Evolutionary conservation across 164 flowering plant species (phyloP).

Genomic region (Houttuynia cordata): DNA sequence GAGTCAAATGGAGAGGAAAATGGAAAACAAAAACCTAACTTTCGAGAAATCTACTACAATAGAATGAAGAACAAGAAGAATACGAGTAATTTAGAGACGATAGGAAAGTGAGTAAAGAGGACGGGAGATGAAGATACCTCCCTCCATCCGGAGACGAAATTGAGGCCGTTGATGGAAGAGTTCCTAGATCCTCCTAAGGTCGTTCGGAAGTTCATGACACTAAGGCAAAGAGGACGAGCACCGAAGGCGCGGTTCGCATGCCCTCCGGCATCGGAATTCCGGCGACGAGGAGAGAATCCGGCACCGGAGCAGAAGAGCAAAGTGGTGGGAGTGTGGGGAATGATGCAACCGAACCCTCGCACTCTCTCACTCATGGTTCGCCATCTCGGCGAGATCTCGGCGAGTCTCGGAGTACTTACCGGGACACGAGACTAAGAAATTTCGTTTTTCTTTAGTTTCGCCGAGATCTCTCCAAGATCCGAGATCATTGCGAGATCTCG

Average conservation of each 20-base stretch:
- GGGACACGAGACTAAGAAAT: too few relatives aligned
- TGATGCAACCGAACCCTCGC: neutral
- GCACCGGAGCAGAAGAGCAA: neutral
- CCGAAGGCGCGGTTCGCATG: conserved; percentile 9
- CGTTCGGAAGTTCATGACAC: conserved; percentile 37
- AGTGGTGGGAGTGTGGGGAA: neutral
- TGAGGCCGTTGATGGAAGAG: conserved; percentile 32
- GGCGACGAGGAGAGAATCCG: neutral
- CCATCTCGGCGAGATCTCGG: too few relatives aligned
- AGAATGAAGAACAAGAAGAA: neutral
- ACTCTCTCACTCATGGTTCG: neutral
- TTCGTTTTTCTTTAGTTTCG: too few relatives aligned
- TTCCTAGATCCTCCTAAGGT: conserved; percentile 34
- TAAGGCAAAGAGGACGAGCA: conserved; percentile 8
- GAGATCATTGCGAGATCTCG: too few relatives aligned
- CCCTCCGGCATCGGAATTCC: neutral
- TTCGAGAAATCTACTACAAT: neutral
- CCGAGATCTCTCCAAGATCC: too few relatives aligned
- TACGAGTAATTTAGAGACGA: neutral
- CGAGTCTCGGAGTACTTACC: too few relatives aligned
- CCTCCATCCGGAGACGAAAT: conserved; percentile 92
- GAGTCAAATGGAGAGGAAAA: too few relatives aligned
- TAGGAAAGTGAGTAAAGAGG: neutral
- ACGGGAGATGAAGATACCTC: conserved; percentile 39
- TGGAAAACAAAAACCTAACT: too few relatives aligned